These are phyloP conservation scores for Elaeis guineensis DNA, from an alignment of 176 grass and related monocot genomes.

Conservation along the genomic window DNA sequence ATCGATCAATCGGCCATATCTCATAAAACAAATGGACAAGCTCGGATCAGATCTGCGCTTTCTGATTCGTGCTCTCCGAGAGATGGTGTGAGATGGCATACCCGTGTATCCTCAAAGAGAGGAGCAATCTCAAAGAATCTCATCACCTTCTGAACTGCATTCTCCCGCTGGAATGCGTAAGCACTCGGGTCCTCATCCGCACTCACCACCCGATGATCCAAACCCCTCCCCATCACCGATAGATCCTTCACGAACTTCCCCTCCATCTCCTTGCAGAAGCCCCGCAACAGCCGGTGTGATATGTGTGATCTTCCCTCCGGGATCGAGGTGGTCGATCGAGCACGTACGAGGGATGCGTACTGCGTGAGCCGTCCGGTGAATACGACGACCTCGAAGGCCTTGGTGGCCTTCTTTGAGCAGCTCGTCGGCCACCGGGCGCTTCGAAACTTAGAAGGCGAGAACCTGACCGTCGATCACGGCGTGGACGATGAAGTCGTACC, in stretches of 20 bases:
- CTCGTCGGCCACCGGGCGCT: constrained; percentile 54
- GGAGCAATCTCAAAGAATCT: constrained; percentile 40
- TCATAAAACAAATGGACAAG: not conserved
- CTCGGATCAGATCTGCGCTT: not conserved
- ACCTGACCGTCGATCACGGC: constrained; percentile 49
- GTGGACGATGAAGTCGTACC: constrained; percentile 65
- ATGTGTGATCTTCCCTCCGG: constrained; percentile 37
- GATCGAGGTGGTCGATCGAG: constrained; percentile 66
- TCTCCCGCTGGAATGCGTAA: constrained; percentile 66
- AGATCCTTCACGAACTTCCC: constrained; percentile 87
- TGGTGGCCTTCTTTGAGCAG: constrained; percentile 36
- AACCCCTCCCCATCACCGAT: constrained; percentile 34
- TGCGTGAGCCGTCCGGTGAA: constrained; percentile 65
- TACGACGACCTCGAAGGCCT: constrained; percentile 55
- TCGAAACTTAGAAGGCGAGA: constrained; percentile 67
- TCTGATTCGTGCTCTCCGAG: constrained; percentile 13
- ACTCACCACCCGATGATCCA: constrained; percentile 51
- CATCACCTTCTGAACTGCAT: constrained; percentile 57
- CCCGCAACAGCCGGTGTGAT: constrained; percentile 47
- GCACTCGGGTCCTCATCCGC: constrained; percentile 85
- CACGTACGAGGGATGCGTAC: constrained; percentile 69
- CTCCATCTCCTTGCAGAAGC: constrained; percentile 51
- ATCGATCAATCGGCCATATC: too few species aligned
- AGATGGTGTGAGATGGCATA: constrained; percentile 55
- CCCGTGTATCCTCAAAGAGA: constrained; percentile 41